These are phyloP conservation scores for Euphrasia confusa DNA, from an alignment of 257 asterid species.

Conservation along the genomic window DNA sequence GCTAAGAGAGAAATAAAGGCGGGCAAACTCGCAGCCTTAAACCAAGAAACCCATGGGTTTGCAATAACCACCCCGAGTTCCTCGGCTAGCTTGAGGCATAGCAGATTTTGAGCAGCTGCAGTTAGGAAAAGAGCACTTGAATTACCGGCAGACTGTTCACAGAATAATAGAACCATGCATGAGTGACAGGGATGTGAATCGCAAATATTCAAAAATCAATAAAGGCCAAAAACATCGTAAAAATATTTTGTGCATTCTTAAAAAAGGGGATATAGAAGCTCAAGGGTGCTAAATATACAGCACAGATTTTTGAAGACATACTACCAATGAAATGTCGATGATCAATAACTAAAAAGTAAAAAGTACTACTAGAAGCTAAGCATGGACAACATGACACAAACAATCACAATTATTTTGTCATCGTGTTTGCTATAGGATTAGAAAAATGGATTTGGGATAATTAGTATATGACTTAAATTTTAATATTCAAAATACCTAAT, in stretches of 20 bases:
- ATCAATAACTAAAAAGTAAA: background rate
- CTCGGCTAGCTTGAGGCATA: slow-evolving; percentile 94
- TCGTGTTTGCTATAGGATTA: no score
- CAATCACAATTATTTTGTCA: no score
- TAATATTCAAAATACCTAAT: no score
- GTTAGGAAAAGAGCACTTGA: slow-evolving; percentile 98
- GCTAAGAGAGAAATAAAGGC: slow-evolving; percentile 73
- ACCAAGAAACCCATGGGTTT: slow-evolving; percentile 93
- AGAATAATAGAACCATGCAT: slow-evolving; percentile 29
- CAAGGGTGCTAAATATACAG: background rate
- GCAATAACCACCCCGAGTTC: slow-evolving; percentile 85
- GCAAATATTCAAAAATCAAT: slow-evolving; percentile 14
- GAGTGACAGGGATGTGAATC: slow-evolving; percentile 26
- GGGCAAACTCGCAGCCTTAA: slow-evolving; percentile 93
- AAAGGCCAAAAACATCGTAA: background rate
- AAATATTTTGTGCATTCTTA: no score
- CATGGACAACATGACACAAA: background rate
- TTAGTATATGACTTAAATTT: no score
- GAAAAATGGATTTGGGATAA: no score
- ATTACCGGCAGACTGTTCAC: slow-evolving; percentile 84
- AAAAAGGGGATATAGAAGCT: no score
- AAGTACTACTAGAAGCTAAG: no score
- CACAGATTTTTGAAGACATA: background rate
- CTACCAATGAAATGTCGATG: background rate
- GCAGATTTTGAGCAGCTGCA: slow-evolving; percentile 98